Percentiles rank a stretch among this genome's conserved stretches.
phyloP scores from a whole-genome alignment of 2,329 filamentous ascomycete genomes.

The Escovopsis sp. region DNA sequence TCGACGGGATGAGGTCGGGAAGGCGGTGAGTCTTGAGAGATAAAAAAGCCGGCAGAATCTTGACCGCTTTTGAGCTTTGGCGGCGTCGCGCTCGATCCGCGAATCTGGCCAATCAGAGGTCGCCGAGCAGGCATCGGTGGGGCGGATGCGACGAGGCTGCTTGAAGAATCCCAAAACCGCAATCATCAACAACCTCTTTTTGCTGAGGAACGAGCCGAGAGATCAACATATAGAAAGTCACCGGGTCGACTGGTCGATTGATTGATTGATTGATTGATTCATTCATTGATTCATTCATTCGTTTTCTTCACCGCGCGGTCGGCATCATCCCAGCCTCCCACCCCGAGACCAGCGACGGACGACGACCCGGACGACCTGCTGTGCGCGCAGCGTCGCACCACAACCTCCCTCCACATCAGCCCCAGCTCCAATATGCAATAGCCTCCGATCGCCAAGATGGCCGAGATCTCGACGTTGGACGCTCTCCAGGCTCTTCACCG shows the following conservation, averaged over 20 bases:
- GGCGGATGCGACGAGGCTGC: slow-evolving; percentile 15
- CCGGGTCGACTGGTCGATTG: too few relatives aligned
- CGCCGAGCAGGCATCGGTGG: background rate
- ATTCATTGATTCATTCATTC: too few relatives aligned
- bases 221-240: too few relatives aligned
- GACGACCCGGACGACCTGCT: background rate
- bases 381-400: slow-evolving; percentile 6
- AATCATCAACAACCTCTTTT: background rate
- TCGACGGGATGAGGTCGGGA: too few relatives aligned
- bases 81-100: slow-evolving; percentile 14
- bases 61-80: slow-evolving; percentile 18
- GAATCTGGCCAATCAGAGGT: slow-evolving; percentile 12
- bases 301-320: too few relatives aligned
- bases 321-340: too few relatives aligned
- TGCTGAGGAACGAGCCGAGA: too few relatives aligned
- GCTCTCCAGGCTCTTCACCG: slow-evolving; percentile 73
- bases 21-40: background rate
- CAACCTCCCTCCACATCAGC: background rate
- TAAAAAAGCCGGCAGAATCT: slow-evolving; percentile 18
- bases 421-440: slow-evolving; percentile 30
- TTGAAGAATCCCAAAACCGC: slow-evolving; percentile 15
- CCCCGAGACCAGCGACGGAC: too few relatives aligned
- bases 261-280: too few relatives aligned
- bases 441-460: slow-evolving; percentile 41
- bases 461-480: slow-evolving; percentile 57